These are phyloP conservation scores for Neoboletus magnificus DNA, from an alignment of 768 basidiomycete genomes.

Conservation along the genomic window DNA sequence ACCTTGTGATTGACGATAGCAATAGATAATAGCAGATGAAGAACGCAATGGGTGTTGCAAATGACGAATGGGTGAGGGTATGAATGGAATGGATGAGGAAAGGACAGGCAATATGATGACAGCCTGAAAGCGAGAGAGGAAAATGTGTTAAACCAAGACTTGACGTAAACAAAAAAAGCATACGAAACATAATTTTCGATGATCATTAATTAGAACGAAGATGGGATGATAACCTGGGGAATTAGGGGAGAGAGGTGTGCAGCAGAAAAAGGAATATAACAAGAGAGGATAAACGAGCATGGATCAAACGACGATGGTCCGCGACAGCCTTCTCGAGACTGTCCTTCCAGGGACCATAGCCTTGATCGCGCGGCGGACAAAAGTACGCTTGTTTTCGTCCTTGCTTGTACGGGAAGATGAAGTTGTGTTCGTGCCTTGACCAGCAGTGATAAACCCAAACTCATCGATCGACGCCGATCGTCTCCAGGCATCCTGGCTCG, in stretches of 20 bases:
- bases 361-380: conserved; percentile 71
- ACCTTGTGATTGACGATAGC: conserved; percentile 25
- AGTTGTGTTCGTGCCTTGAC: conserved; percentile 23
- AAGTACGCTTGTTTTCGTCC: conserved; percentile 47
- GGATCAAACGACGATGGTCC: conserved; percentile 29
- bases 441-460: conserved; percentile 50
- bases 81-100: conserved; percentile 10
- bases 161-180: conserved; percentile 6
- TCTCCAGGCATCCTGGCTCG: conserved; percentile 55
- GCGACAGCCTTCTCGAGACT: conserved; percentile 48
- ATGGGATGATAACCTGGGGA: neutral
- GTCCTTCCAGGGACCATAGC: conserved; percentile 70
- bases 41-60: conserved; percentile 30
- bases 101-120: conserved; percentile 26
- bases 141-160: conserved; percentile 1
- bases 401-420: conserved; percentile 31
- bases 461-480: conserved; percentile 59
- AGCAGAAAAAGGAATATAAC: neutral
- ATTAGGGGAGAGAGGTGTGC: neutral
- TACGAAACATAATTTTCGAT: conserved; percentile 13
- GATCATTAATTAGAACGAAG: conserved; percentile 24
- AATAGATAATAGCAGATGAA: conserved; percentile 33
- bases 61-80: conserved; percentile 9
- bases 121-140: conserved; percentile 12
- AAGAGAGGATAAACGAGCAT: neutral